phyloP scores from a whole-genome alignment of 306 rosid genomes.

The Gillenia trifoliata region DNA sequence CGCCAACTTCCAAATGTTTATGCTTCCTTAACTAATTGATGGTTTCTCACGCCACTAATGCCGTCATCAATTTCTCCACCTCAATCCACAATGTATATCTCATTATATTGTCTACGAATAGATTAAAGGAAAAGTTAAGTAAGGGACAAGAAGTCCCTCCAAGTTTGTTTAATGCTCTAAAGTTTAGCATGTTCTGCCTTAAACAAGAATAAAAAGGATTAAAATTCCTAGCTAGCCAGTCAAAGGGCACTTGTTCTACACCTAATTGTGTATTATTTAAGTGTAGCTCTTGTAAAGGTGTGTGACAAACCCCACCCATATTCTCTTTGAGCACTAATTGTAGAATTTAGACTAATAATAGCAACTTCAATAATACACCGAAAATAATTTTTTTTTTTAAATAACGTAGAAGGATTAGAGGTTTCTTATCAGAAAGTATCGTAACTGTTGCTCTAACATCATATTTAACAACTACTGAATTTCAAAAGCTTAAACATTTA shows the following conservation, averaged over 20 bases:
- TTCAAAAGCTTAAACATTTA: background rate
- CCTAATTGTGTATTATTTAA: background rate
- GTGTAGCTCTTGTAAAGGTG: background rate
- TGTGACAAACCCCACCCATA: background rate
- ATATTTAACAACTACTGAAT: background rate
- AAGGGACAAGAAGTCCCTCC: constrained; percentile 21
- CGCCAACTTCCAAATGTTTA: constrained; percentile 22
- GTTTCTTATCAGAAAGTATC: background rate
- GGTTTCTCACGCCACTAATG: constrained; percentile 44
- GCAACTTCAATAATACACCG: background rate
- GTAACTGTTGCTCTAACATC: background rate
- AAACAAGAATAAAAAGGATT: background rate
- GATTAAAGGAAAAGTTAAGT: constrained; percentile 4
- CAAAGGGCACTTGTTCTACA: background rate
- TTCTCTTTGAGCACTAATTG: background rate
- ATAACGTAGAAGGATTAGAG: background rate
- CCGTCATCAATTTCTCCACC: constrained; percentile 32
- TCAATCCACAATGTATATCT: constrained; percentile 14
- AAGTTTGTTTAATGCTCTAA: background rate
- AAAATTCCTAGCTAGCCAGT: background rate
- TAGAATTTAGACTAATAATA: too few relatives aligned
- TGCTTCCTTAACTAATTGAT: background rate
- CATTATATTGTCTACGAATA: constrained; percentile 39
- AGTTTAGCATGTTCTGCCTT: background rate
- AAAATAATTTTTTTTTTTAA: too few relatives aligned